These are phyloP conservation scores for Glonium stellatum DNA, from an alignment of 495 filamentous ascomycete genomes.

Conservation along the genomic window DNA sequence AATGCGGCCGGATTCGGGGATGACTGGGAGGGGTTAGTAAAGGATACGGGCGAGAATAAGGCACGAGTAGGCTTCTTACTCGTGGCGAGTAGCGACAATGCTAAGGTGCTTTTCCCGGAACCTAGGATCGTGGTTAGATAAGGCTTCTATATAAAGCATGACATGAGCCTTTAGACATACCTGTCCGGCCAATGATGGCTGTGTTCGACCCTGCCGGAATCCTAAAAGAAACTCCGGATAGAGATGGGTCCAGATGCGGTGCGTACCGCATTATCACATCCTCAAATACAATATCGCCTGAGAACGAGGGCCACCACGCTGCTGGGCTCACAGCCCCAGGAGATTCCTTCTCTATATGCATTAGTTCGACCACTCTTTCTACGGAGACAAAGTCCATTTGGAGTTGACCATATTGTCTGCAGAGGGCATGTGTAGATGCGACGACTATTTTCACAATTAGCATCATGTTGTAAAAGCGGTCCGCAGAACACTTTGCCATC, in stretches of 20 bases:
- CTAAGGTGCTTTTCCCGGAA: slow-evolving; percentile 61
- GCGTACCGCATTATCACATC: slow-evolving; percentile 72
- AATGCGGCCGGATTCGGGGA: slow-evolving; percentile 50
- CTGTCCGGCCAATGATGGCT: slow-evolving; percentile 56
- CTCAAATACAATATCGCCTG: slow-evolving; percentile 66
- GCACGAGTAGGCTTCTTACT: neutral
- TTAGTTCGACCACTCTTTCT: slow-evolving; percentile 70
- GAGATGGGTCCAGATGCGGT: slow-evolving; percentile 61
- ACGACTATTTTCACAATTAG: slow-evolving; percentile 43
- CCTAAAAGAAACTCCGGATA: slow-evolving; percentile 55
- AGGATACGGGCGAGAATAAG: neutral
- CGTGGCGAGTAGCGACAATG: slow-evolving; percentile 54
- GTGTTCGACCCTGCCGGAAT: slow-evolving; percentile 69
- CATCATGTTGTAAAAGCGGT: neutral
- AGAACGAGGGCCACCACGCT: slow-evolving; percentile 64
- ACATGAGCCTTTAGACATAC: neutral
- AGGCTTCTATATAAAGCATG: neutral
- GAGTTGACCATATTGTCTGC: slow-evolving; percentile 67
- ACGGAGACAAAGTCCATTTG: slow-evolving; percentile 90
- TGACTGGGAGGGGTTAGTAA: slow-evolving; percentile 24
- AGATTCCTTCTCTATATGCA: slow-evolving; percentile 66
- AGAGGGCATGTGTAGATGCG: slow-evolving; percentile 61
- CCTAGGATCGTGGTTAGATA: slow-evolving; percentile 18
- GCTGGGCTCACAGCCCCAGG: slow-evolving; percentile 59
- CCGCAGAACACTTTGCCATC: neutral